These are phyloP conservation scores for Cystofilobasidium bisporidii DNA, from an alignment of 768 basidiomycete genomes.

Conservation along the genomic window DNA sequence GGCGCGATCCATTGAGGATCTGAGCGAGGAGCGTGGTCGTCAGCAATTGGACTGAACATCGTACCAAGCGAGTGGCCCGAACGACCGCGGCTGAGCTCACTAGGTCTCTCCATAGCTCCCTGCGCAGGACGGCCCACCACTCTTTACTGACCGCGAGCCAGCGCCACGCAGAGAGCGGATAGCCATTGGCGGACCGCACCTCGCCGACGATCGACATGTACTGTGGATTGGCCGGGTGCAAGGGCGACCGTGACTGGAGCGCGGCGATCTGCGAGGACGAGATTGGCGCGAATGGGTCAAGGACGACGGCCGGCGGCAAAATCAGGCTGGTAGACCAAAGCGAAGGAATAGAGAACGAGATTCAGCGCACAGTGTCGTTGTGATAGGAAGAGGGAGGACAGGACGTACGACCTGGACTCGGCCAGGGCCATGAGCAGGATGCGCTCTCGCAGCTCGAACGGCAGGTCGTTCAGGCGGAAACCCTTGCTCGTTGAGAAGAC, in stretches of 20 bases:
- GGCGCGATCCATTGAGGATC: not conserved
- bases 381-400: not conserved
- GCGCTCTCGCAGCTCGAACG: conserved; percentile 33
- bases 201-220: conserved; percentile 34
- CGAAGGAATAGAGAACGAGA: too few relatives aligned
- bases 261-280: conserved; percentile 20
- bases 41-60: not conserved
- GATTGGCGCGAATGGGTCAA: conserved; percentile 26
- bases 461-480: conserved; percentile 32
- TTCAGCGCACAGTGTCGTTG: not conserved
- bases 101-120: conserved; percentile 30
- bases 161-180: conserved; percentile 33
- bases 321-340: conserved; percentile 31
- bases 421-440: conserved; percentile 34
- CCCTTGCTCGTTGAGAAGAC: conserved; percentile 32
- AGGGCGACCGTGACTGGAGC: conserved; percentile 29
- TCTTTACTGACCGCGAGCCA: conserved; percentile 32
- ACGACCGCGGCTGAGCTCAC: conserved; percentile 15
- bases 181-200: conserved; percentile 32
- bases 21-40: not conserved
- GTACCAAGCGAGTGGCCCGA: not conserved
- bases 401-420: conserved; percentile 7
- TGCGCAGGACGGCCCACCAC: conserved; percentile 32
- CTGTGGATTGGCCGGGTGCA: conserved; percentile 31
- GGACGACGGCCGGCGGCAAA: conserved; percentile 29